Base-by-base conservation (phyloP, 2,329 filamentous ascomycete genomes). In the Monosporascus cannonballus region DNA sequence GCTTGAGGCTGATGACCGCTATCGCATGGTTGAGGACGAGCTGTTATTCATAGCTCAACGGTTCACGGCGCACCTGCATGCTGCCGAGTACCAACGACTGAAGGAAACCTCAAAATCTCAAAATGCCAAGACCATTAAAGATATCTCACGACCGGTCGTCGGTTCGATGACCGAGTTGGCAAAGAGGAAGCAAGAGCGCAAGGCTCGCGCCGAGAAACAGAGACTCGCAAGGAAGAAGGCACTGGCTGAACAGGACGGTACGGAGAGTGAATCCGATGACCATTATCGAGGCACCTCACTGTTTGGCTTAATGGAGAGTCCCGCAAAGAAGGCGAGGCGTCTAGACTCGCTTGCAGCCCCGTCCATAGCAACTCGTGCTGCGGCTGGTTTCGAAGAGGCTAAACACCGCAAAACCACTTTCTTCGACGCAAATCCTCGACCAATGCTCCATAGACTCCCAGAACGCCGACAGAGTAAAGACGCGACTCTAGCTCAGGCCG, bases 11-110 rank as follows among this genome's bases (percentile, higher is more conserved):
- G 89, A 94, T 66, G 87, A 92, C 64, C 72, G 71, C 51, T 93
- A 83, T 68, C 85, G 88, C 61, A 92, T 93, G 86, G 89, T 94
- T 0, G 89, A 93, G 67, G 89, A 94, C 61, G 89, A 93, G 59
- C 83, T 94, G 57, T 71, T 86, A 20, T 72, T 78, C 17, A 80
- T 84, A 0, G 89, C 89, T 0, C 80, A 83, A 50, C 72, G 75
- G 3, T 93, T 89, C 68, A 93, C 89, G 0, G 78, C 79, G 5
- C 87, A 91, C 66, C 77, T 93, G 2, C 88, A 92, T 64, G 80
- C 84, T n/a, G 86, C 84, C 17, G 88, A 91, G 67, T 93, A 93
- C 65, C 76, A 83, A 53, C 79, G 85, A 4, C 77, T 89, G 45
- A 87, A 86, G 66, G 71, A 73, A 36, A 71, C 74, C 37, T 80